phyloP scores from a whole-genome alignment of 2,329 filamentous ascomycete species.

The Acrocalymma vagum region DNA sequence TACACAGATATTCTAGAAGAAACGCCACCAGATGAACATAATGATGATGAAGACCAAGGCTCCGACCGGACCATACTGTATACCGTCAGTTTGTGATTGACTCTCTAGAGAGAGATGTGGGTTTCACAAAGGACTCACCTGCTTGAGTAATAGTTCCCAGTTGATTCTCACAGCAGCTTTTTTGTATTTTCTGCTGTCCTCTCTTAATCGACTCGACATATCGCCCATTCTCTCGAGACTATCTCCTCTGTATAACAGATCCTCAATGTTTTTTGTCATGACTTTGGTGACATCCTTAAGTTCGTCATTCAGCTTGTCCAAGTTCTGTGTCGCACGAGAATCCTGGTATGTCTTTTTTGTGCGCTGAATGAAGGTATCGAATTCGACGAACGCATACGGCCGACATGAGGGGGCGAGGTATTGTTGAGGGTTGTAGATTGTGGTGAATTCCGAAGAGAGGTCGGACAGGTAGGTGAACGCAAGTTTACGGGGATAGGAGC shows the following conservation, averaged over 20 bases:
- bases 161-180: slow-evolving; percentile 95
- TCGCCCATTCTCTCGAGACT: slow-evolving; percentile 97
- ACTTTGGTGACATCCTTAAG: slow-evolving; percentile 97
- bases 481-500: slow-evolving; percentile 94
- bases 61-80: slow-evolving; percentile 85
- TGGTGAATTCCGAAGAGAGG: slow-evolving; percentile 88
- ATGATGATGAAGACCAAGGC: slow-evolving; percentile 83
- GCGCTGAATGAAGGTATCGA: slow-evolving; percentile 94
- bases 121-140: slow-evolving; percentile 59
- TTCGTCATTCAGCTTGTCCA: slow-evolving; percentile 96
- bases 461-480: slow-evolving; percentile 98
- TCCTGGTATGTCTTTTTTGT: slow-evolving; percentile 96
- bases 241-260: slow-evolving; percentile 92
- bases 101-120: neutral
- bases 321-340: slow-evolving; percentile 86
- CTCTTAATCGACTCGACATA: slow-evolving; percentile 83
- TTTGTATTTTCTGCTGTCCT: slow-evolving; percentile 94
- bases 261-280: slow-evolving; percentile 99
- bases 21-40: slow-evolving; percentile 90
- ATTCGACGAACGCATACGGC: slow-evolving; percentile 96
- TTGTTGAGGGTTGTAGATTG: slow-evolving; percentile 77
- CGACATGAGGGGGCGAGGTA: slow-evolving; percentile 78
- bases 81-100: slow-evolving; percentile 22
- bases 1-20: too few species aligned
- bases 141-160: slow-evolving; percentile 95